Conservation (phyloP, 1,284 basidiomycete genomes). For the Trichosporon faecale region DNA sequence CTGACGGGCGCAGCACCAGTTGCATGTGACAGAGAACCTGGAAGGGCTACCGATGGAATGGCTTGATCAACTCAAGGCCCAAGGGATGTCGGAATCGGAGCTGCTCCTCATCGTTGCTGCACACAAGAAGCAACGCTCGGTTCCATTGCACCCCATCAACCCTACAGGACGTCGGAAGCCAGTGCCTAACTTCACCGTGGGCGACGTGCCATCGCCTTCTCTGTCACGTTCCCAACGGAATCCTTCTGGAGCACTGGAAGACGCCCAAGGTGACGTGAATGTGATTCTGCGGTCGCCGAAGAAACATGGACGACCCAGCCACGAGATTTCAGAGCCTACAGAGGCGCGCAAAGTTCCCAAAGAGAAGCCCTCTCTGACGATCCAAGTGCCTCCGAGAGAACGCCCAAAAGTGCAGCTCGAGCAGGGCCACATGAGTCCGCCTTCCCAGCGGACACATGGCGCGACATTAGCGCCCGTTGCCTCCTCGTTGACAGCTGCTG, state of each 20-base stretch:
- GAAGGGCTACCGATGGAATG: constrained; percentile 40
- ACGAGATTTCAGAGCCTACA: background rate
- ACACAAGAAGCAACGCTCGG: constrained; percentile 22
- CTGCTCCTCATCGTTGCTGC: constrained; percentile 39
- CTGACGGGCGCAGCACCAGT: constrained; percentile 39
- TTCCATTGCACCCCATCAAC: constrained; percentile 3
- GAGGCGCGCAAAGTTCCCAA: background rate
- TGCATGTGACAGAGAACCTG: constrained; percentile 45
- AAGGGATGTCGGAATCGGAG: constrained; percentile 44
- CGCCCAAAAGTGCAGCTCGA: background rate
- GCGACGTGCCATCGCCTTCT: background rate
- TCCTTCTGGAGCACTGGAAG: background rate
- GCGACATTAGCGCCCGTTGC: background rate
- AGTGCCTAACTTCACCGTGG: background rate
- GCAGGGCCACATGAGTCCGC: background rate
- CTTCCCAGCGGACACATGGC: background rate
- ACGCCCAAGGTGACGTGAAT: background rate
- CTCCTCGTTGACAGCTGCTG: background rate
- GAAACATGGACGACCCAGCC: background rate
- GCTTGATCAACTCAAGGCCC: constrained; percentile 34
- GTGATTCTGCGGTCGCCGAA: background rate
- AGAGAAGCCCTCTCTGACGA: background rate
- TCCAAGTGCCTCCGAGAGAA: constrained; percentile 1
- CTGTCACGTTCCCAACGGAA: background rate
- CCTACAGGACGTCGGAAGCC: background rate